Conservation (phyloP, 345 rosid species). For the Sonneratia alba region DNA sequence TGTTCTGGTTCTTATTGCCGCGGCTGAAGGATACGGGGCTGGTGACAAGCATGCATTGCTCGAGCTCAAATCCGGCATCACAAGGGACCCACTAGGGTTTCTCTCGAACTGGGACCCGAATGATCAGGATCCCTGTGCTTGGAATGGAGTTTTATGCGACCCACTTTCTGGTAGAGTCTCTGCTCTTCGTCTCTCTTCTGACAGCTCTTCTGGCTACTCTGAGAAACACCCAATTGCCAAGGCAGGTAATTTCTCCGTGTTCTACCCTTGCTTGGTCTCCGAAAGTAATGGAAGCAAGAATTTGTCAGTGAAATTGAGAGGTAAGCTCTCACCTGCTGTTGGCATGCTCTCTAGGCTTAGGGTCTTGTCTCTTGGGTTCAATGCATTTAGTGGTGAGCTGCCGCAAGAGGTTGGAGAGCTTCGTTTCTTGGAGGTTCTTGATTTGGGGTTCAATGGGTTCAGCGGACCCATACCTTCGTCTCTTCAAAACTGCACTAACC, state of each 20-base stretch:
- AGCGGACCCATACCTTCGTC: constrained; percentile 22
- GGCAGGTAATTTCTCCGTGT: constrained; percentile 26
- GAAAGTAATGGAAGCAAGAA: constrained; percentile 10
- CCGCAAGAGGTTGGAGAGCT: constrained; percentile 33
- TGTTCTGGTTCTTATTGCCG: constrained; percentile 2
- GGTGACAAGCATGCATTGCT: constrained; percentile 30
- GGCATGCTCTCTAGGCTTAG: constrained; percentile 28
- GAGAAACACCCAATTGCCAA: constrained; percentile 2
- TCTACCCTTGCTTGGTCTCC: constrained; percentile 23
- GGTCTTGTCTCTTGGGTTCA: constrained; percentile 32
- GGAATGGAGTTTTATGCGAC: constrained; percentile 40
- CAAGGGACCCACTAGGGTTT: constrained; percentile 34
- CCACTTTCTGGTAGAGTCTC: constrained; percentile 25
- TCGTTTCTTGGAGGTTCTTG: constrained; percentile 32
- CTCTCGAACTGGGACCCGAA: constrained; percentile 38
- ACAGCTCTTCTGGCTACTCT: constrained; percentile 18
- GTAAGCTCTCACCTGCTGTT: constrained; percentile 21
- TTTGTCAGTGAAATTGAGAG: constrained; percentile 19
- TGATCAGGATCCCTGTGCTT: constrained; percentile 29
- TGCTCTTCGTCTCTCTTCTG: constrained; percentile 22
- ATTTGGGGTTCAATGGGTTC: constrained; percentile 41
- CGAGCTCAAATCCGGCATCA: constrained; percentile 30
- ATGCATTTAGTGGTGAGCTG: constrained; percentile 29
- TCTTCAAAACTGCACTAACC: constrained; percentile 25
- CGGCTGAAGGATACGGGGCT: constrained; percentile 6